A percentile compares a stretch with the other conserved stretches of the same genome.
Evolutionary conservation across 2,329 filamentous ascomycete species (phyloP).

Genomic region (Spiromastix sp.): DNA sequence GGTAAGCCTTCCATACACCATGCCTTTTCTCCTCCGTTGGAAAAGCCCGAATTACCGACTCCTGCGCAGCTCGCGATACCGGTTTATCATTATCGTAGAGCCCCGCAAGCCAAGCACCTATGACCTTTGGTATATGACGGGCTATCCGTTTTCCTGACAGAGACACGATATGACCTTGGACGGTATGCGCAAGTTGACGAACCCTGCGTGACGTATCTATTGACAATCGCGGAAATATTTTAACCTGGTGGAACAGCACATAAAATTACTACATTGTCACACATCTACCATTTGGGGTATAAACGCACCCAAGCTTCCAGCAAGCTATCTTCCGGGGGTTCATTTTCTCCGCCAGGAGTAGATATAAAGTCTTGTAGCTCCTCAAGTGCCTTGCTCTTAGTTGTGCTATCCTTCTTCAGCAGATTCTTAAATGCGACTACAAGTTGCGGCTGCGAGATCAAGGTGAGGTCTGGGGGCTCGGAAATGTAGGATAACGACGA

Average conservation of each 20-base stretch:
- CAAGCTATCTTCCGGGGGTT: conserved; percentile 67
- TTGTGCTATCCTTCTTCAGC: conserved; percentile 84
- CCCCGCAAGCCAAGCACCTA: conserved; percentile 85
- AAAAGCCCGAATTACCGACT: conserved; percentile 67
- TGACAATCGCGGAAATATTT: conserved; percentile 76
- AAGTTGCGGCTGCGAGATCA: conserved; percentile 67
- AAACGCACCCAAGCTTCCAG: conserved; percentile 74
- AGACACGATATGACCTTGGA: conserved; percentile 55
- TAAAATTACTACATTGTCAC: conserved; percentile 30
- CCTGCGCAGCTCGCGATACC: conserved; percentile 64
- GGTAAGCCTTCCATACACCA: conserved; percentile 71
- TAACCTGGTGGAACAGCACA: conserved; percentile 46
- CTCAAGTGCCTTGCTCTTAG: conserved; percentile 81
- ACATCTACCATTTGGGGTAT: conserved; percentile 12
- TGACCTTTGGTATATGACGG: conserved; percentile 62
- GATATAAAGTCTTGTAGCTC: conserved; percentile 62
- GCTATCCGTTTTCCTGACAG: conserved; percentile 71
- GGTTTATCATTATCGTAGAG: conserved; percentile 74
- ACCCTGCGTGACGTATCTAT: conserved; percentile 85
- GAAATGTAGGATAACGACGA: conserved; percentile 76
- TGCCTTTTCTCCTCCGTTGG: conserved; percentile 67
- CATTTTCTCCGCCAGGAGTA: conserved; percentile 42
- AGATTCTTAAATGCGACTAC: conserved; percentile 89
- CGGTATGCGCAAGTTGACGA: conserved; percentile 69
- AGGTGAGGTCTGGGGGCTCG: conserved; percentile 70